A percentile compares a stretch with the other conserved stretches of the same genome.
Conservation (phyloP, 345 rosid species). For the Salix dunnii region DNA sequence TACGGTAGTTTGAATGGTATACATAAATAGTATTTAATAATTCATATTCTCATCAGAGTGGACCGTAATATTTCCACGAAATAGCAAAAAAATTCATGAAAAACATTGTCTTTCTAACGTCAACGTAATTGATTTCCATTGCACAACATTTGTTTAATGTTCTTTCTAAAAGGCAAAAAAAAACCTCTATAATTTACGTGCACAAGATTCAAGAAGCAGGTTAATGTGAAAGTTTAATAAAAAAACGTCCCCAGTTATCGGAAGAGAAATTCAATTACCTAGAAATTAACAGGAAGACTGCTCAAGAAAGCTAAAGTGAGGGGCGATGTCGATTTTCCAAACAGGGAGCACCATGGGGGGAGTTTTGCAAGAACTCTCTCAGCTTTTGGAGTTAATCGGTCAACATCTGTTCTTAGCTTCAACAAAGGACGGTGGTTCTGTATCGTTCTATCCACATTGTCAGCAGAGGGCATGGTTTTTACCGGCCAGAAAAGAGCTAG, state of each 20-base stretch:
- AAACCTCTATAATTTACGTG: background rate
- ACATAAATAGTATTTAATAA: no score
- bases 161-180: background rate
- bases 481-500: slow-evolving; percentile 48
- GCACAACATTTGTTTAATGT: background rate
- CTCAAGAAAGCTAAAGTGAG: slow-evolving; percentile 56
- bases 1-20: no score
- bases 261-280: slow-evolving; percentile 10
- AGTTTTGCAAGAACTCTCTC: slow-evolving; percentile 49
- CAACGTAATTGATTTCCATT: background rate
- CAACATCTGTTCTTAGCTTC: slow-evolving; percentile 77
- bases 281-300: slow-evolving; percentile 53
- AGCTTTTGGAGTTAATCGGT: slow-evolving; percentile 55
- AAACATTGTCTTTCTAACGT: no score
- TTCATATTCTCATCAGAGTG: no score
- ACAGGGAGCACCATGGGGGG: slow-evolving; percentile 73
- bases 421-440: slow-evolving; percentile 42
- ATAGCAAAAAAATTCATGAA: no score
- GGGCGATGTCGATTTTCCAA: slow-evolving; percentile 87
- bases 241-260: background rate
- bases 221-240: background rate
- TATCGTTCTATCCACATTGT: slow-evolving; percentile 3
- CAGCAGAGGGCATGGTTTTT: slow-evolving; percentile 19
- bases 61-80: no score
- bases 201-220: background rate